Conservation (phyloP, 2,329 filamentous ascomycete species). For the Trichoderma aggressivum region DNA sequence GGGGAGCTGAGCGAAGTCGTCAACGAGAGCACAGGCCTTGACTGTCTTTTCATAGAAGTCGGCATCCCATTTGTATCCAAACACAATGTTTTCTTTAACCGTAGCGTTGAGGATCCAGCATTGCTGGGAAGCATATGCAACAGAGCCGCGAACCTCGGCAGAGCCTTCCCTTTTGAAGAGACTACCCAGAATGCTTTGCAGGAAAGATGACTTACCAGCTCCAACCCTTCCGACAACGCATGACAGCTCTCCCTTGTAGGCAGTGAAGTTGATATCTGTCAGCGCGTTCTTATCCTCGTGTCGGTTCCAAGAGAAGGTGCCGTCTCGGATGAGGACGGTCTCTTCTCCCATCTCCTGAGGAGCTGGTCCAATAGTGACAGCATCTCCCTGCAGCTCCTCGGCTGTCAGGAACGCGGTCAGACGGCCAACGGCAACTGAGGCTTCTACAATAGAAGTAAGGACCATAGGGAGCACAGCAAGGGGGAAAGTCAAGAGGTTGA, state of each 20-base stretch:
- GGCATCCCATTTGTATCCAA: constrained; percentile 90
- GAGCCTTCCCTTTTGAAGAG: constrained; percentile 84
- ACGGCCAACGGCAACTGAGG: constrained; percentile 84
- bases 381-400: constrained; percentile 86
- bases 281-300: constrained; percentile 69
- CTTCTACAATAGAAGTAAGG: constrained; percentile 93
- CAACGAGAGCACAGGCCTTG: constrained; percentile 81
- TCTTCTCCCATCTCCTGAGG: constrained; percentile 80
- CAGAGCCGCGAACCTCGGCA: constrained; percentile 75
- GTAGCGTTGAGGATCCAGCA: constrained; percentile 98
- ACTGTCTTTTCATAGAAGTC: constrained; percentile 92
- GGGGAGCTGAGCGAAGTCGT: constrained; percentile 88
- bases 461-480: constrained; percentile 95
- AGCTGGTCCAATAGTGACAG: constrained; percentile 66
- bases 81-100: constrained; percentile 94
- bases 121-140: constrained; percentile 90
- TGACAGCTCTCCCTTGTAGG: constrained; percentile 87
- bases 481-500: constrained; percentile 95
- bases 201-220: constrained; percentile 86
- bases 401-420: constrained; percentile 80
- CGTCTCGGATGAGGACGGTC: constrained; percentile 76
- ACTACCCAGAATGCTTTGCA: constrained; percentile 86
- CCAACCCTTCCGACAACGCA: constrained; percentile 95
- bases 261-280: constrained; percentile 80
- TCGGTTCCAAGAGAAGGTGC: constrained; percentile 91